Evolutionary conservation across 352 stramenopile species (phyloP), one percentile per base, ranked within the genome.

Genomic region (Aphanomyces cochlioides): DNA sequence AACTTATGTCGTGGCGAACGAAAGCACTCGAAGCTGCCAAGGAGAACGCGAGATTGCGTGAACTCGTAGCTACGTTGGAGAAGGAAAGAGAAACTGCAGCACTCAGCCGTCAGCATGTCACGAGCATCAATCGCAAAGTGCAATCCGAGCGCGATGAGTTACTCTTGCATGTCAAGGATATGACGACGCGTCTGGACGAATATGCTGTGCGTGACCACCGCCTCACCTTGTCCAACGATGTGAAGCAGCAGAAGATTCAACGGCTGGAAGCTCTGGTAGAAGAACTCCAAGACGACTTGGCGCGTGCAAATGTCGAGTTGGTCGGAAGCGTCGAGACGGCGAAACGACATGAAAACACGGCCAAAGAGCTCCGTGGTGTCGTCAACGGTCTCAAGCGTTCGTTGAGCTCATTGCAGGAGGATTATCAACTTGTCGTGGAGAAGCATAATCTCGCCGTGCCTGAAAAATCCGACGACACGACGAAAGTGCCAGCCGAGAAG

Each of bases 221-320:
- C 6, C 38, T 38, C n/a, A 19, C 38, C 28, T 28, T 66, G 39
- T 38, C 58, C 0, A 40, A 66, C 58, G 58, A 66, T 28, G 53
- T 66, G n/a, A 66, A 66, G 39, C 58, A 53, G 17, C 58, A 66
- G 19, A 66, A 66, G 58, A 66, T 66, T n/a, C 58, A 66, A 41
- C 58, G 58, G n/a, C 58, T 66, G 7, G 58, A 66, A 66, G 58
- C 38, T n/a, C 36, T 10, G 12, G 39, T 53, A 6, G 58, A 15
- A 21, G 58, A 40, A 6, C 39, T 66, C 5, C 39, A 66, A 28
- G 58, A 47, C 8, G 58, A 38, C 12, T 17, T 50, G 28, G 28
- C 15, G 19, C 5, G n/a, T 5, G 36, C 58, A 17, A 41, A 47
- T 17, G 58, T n/a, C 17, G 39, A 8, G 7, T 41, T 38, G n/a